These are phyloP conservation scores for Candida parachauliodes DNA, from an alignment of 805 yeast species.

Conservation along the genomic window DNA sequence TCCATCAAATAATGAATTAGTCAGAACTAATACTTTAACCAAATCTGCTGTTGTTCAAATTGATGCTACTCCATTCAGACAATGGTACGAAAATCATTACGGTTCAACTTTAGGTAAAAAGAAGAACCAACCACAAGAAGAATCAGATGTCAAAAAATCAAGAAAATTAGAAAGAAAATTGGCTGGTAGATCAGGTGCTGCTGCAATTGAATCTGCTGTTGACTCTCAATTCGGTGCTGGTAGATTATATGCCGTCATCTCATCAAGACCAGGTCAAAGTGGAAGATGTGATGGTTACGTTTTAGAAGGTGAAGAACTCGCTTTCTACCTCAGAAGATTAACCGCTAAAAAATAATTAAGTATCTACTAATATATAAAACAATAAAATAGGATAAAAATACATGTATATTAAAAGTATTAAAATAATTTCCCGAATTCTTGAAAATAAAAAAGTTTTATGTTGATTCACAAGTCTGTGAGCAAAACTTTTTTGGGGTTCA, in stretches of 20 bases:
- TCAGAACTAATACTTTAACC: constrained; percentile 99
- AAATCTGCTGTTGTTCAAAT: constrained; percentile 98
- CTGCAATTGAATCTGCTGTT: constrained; percentile 87
- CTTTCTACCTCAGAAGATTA: constrained; percentile 99
- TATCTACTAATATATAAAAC: constrained; percentile 1
- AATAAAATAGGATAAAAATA: background rate
- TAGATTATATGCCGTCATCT: constrained; percentile 96
- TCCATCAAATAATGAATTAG: constrained; percentile 99
- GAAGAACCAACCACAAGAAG: constrained; percentile 32
- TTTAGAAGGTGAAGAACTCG: constrained; percentile 99
- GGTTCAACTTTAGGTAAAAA: constrained; percentile 88
- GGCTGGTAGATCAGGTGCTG: constrained; percentile 83
- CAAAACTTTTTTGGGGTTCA: too few relatives aligned
- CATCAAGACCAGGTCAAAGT: constrained; percentile 99
- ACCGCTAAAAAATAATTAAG: constrained; percentile 90
- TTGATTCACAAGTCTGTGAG: too few relatives aligned
- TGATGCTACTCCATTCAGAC: constrained; percentile 99
- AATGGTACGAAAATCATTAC: constrained; percentile 98
- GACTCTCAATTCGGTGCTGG: constrained; percentile 98
- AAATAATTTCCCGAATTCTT: too few relatives aligned
- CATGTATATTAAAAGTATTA: background rate
- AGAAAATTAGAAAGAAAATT: constrained; percentile 85
- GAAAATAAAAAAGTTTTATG: too few relatives aligned
- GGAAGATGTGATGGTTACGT: constrained; percentile 99
- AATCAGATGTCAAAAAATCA: constrained; percentile 65